Conservation (phyloP, 2,329 filamentous ascomycete species). For the Ophiostoma ulmi region DNA sequence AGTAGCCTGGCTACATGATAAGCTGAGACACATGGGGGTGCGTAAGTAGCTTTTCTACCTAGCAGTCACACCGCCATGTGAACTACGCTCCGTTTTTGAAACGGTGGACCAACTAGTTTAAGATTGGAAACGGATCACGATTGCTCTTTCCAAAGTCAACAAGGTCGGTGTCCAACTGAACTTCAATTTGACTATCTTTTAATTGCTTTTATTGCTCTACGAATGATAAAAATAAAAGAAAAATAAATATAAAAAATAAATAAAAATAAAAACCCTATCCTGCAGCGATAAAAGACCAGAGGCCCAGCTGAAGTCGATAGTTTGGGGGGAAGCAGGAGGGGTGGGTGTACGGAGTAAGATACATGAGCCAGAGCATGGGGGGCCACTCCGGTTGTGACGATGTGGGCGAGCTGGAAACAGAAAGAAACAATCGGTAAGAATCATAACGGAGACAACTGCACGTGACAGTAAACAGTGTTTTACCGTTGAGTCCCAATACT, state of each 20-base stretch:
- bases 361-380: neutral
- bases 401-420: slow-evolving; percentile 4
- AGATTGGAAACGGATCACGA: neutral
- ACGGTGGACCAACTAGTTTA: neutral
- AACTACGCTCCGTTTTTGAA: neutral
- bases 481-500: neutral
- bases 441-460: neutral
- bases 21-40: slow-evolving; percentile 10
- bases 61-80: slow-evolving; percentile 10
- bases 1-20: neutral
- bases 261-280: too few relatives aligned
- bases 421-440: neutral
- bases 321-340: neutral
- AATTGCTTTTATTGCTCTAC: too few relatives aligned
- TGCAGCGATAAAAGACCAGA: neutral
- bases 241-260: neutral
- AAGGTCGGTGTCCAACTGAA: too few relatives aligned
- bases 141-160: neutral
- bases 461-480: neutral
- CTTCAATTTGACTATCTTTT: too few relatives aligned
- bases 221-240: too few relatives aligned
- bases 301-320: neutral
- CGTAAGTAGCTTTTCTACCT: slow-evolving; percentile 9
- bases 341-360: neutral
- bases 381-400: slow-evolving; percentile 2